A percentile compares a stretch with the other conserved stretches of the same genome.
These are phyloP conservation scores for Tolypocladium inflatum DNA, from an alignment of 2,329 filamentous ascomycete genomes.

Conservation along the genomic window DNA sequence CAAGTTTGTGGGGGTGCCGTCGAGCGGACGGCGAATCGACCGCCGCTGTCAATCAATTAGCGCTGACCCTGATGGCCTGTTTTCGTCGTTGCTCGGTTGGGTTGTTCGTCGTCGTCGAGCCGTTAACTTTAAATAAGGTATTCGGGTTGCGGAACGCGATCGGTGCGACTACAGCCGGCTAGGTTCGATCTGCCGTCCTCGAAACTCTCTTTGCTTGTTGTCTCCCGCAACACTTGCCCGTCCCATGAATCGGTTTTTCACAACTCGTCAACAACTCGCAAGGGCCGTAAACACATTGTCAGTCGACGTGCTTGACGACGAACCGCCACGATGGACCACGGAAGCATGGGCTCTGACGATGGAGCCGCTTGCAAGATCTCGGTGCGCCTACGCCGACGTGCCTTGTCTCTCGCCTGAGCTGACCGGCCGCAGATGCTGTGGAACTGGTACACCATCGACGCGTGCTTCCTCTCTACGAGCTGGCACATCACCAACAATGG, in stretches of 20 bases:
- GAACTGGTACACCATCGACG: conserved; percentile 67
- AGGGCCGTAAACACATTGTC: too few relatives aligned
- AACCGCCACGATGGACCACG: conserved; percentile 13
- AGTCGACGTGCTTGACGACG: not conserved
- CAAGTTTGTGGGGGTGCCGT: conserved; percentile 18
- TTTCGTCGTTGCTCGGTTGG: not conserved
- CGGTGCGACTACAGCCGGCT: not conserved
- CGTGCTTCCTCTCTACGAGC: conserved; percentile 58
- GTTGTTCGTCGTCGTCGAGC: not conserved
- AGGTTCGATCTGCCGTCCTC: not conserved
- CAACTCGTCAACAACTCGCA: not conserved
- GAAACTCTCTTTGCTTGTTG: not conserved
- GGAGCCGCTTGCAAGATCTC: conserved; percentile 20
- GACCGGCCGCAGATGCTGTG: conserved; percentile 54
- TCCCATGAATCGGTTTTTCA: too few relatives aligned
- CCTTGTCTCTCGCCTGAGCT: not conserved
- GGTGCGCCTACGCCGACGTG: conserved; percentile 11
- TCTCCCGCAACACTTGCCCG: not conserved
- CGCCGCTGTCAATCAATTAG: not conserved
- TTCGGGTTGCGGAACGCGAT: not conserved
- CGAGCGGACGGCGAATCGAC: not conserved
- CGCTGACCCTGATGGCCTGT: not conserved
- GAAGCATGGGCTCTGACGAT: conserved; percentile 8
- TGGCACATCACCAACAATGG: conserved; percentile 64
- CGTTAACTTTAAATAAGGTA: not conserved